A percentile compares a stretch with the other conserved stretches of the same genome.
Conservation (phyloP, 768 basidiomycete genomes). For the Lactarius akahatsu region DNA sequence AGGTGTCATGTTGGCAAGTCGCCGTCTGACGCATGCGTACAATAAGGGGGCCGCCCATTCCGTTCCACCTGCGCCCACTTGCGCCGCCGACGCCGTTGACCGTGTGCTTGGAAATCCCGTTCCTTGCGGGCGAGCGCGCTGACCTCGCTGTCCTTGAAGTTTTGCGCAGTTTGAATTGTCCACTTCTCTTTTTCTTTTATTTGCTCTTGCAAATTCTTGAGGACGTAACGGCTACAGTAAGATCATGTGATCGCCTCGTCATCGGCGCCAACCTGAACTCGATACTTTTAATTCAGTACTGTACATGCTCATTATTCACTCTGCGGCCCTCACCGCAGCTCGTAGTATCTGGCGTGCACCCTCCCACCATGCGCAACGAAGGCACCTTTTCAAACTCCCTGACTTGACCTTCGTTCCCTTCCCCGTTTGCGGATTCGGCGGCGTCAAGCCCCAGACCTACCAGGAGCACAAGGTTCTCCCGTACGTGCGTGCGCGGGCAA, state of each 20-base stretch:
- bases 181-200: neutral
- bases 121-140: conserved; percentile 16
- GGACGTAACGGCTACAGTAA: neutral
- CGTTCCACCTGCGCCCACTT: neutral
- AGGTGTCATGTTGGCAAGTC: neutral
- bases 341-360: neutral
- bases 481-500: conserved; percentile 48
- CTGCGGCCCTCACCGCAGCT: conserved; percentile 4
- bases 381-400: conserved; percentile 42
- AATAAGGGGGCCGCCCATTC: neutral
- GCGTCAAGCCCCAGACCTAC: conserved; percentile 58
- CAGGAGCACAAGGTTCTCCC: conserved; percentile 85
- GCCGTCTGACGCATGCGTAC: neutral
- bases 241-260: conserved; percentile 10
- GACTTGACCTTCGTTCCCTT: conserved; percentile 48
- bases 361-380: conserved; percentile 13
- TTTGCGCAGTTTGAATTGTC: conserved; percentile 22
- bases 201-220: neutral
- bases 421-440: conserved; percentile 36
- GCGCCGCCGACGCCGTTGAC: neutral
- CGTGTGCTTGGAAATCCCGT: neutral
- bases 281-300: neutral
- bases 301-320: conserved; percentile 15
- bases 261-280: no score
- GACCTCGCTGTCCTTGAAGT: conserved; percentile 25